A percentile compares a stretch with the other conserved stretches of the same genome.
phyloP scores from a whole-genome alignment of 1,284 basidiomycete species.

The Ustilago bromivora region DNA sequence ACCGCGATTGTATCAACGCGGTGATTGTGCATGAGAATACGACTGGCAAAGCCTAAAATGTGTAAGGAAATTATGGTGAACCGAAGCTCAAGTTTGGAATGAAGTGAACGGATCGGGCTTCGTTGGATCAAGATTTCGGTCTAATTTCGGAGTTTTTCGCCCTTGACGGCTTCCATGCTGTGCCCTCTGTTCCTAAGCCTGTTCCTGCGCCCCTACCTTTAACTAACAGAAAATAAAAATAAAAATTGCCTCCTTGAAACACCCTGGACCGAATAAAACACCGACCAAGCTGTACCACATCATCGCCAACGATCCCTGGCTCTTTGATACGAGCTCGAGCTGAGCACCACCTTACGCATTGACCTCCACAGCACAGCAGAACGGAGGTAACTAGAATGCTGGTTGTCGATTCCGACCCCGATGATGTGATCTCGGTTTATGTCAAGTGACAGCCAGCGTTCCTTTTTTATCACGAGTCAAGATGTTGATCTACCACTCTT shows the following conservation, averaged over 20 bases:
- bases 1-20: background rate
- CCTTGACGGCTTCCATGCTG: background rate
- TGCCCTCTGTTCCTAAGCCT: background rate
- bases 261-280: background rate
- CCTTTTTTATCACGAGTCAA: background rate
- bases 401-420: background rate
- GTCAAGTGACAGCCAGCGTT: background rate
- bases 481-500: background rate
- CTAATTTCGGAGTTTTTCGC: conserved; percentile 19
- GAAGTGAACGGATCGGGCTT: conserved; percentile 6
- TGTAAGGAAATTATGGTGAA: background rate
- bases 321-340: background rate
- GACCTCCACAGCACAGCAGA: background rate
- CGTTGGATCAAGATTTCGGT: conserved; percentile 11
- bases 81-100: conserved; percentile 8
- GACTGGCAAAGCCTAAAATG: conserved; percentile 5
- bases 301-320: background rate
- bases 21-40: background rate
- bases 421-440: background rate
- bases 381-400: background rate
- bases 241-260: background rate
- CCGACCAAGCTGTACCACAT: background rate
- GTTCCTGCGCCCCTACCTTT: background rate
- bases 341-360: background rate
- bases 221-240: background rate